Evolutionary conservation across 331 rosid genomes (phyloP).

Genomic region (Quercus tomentella): DNA sequence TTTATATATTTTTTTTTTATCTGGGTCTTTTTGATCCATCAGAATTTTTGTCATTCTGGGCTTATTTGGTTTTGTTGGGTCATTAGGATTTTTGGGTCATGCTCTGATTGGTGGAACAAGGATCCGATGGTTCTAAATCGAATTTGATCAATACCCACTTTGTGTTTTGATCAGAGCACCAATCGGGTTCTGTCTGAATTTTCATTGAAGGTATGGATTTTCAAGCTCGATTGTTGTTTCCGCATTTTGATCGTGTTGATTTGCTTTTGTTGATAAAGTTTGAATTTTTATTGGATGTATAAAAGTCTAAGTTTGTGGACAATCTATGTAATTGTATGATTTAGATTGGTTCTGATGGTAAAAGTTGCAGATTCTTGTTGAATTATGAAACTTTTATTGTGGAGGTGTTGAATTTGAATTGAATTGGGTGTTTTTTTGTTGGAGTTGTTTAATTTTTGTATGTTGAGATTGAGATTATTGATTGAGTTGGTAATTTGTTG

Average conservation of each 20-base stretch:
- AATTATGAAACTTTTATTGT: slow-evolving; percentile 18
- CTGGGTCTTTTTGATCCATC: slow-evolving; percentile 46
- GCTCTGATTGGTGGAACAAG: slow-evolving; percentile 45
- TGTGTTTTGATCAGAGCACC: slow-evolving; percentile 40
- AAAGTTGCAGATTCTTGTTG: slow-evolving; percentile 15
- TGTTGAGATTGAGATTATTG: slow-evolving; percentile 8
- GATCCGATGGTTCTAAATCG: slow-evolving; percentile 72
- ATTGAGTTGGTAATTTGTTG: slow-evolving; percentile 28
- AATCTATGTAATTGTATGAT: slow-evolving; percentile 5
- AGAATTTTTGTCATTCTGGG: neutral
- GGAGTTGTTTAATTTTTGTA: slow-evolving; percentile 14
- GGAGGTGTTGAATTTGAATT: slow-evolving; percentile 22
- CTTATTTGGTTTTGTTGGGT: slow-evolving; percentile 21
- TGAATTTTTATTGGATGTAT: slow-evolving; percentile 24
- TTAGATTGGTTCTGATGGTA: slow-evolving; percentile 22
- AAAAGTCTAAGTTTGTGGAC: slow-evolving; percentile 13
- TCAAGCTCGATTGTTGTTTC: slow-evolving; percentile 26
- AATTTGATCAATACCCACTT: slow-evolving; percentile 46
- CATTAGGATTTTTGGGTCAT: slow-evolving; percentile 39
- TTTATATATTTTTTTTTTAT: neutral
- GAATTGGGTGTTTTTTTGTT: slow-evolving; percentile 16
- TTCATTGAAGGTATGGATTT: slow-evolving; percentile 42
- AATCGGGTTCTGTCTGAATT: slow-evolving; percentile 59
- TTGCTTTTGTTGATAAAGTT: slow-evolving; percentile 20
- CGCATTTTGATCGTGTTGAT: slow-evolving; percentile 49